Evolutionary conservation across 495 filamentous ascomycete genomes (phyloP).

Genomic region (Lasiosphaeria ovina): DNA sequence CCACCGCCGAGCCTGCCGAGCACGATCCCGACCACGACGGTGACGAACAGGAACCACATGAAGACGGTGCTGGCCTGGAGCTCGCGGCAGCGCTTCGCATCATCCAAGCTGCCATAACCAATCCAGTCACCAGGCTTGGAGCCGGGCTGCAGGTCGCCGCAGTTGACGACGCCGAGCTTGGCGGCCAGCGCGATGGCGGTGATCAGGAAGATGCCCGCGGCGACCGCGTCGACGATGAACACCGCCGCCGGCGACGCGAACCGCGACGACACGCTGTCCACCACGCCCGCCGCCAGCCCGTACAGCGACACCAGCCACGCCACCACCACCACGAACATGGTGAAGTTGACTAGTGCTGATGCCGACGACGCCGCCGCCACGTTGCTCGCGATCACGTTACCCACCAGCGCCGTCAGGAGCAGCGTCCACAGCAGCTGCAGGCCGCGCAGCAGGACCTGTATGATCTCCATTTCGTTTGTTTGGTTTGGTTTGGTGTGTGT

Average conservation of each 20-base stretch:
- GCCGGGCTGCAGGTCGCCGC: slow-evolving; percentile 22
- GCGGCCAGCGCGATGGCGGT: slow-evolving; percentile 45
- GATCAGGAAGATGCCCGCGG: slow-evolving; percentile 47
- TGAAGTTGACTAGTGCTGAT: slow-evolving; percentile 47
- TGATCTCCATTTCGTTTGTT: slow-evolving; percentile 34
- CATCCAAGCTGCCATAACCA: slow-evolving; percentile 43
- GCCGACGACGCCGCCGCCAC: slow-evolving; percentile 33
- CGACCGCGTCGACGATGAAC: slow-evolving; percentile 39
- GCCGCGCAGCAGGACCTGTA: slow-evolving; percentile 38
- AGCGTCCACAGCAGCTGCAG: slow-evolving; percentile 43
- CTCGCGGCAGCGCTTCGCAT: slow-evolving; percentile 48
- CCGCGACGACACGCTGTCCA: slow-evolving; percentile 26
- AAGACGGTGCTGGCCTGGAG: slow-evolving; percentile 49
- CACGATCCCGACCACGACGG: slow-evolving; percentile 33
- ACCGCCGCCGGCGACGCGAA: slow-evolving; percentile 29
- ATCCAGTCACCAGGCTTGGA: slow-evolving; percentile 37
- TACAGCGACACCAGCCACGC: slow-evolving; percentile 42
- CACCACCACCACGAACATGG: slow-evolving; percentile 49
- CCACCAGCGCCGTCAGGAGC: slow-evolving; percentile 47
- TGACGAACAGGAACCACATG: slow-evolving; percentile 49
- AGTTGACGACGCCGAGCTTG: slow-evolving; percentile 45
- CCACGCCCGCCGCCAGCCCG: slow-evolving; percentile 33
- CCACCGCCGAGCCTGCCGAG: slow-evolving; percentile 38
- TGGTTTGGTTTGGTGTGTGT: slow-evolving; percentile 2
- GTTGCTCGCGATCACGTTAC: slow-evolving; percentile 49